phyloP scores from a whole-genome alignment of 176 grass and related monocot species.

The Secale cereale region DNA sequence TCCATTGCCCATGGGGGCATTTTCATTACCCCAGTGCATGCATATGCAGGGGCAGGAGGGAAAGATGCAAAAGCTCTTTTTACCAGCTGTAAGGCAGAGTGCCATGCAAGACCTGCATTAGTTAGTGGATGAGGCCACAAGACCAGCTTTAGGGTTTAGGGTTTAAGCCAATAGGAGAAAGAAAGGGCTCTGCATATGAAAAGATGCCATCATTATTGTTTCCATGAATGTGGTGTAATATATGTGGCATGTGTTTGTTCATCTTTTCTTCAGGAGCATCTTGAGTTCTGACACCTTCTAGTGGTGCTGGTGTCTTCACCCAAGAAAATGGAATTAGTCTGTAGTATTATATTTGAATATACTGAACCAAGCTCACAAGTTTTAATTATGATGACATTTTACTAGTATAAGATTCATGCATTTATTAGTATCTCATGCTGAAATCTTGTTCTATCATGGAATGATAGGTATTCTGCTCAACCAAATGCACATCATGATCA shows the following conservation, averaged over 20 bases:
- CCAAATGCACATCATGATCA: not conserved
- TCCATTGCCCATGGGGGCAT: constrained; percentile 51
- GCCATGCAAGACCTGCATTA: constrained; percentile 59
- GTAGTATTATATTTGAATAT: not conserved
- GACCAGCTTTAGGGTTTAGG: constrained; percentile 62
- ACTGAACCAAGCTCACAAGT: not conserved
- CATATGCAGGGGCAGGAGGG: constrained; percentile 25
- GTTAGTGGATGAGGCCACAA: constrained; percentile 56
- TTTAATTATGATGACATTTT: not conserved
- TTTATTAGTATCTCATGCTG: not conserved
- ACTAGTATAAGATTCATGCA: not conserved
- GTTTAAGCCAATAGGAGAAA: constrained; percentile 20
- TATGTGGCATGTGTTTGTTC: constrained; percentile 27
- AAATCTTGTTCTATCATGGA: not conserved
- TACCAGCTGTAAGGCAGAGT: constrained; percentile 56
- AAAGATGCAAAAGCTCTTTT: constrained; percentile 49
- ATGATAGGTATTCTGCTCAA: not conserved
- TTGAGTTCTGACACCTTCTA: constrained; percentile 8
- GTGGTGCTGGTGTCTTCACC: not conserved
- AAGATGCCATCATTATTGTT: constrained; percentile 45
- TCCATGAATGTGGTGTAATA: constrained; percentile 31
- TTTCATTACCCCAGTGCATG: constrained; percentile 53
- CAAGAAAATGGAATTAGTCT: not conserved
- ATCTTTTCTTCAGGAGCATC: constrained; percentile 20
- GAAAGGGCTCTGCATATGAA: constrained; percentile 26